phyloP scores from a whole-genome alignment of 306 rosid species.

The Pueraria montana region DNA sequence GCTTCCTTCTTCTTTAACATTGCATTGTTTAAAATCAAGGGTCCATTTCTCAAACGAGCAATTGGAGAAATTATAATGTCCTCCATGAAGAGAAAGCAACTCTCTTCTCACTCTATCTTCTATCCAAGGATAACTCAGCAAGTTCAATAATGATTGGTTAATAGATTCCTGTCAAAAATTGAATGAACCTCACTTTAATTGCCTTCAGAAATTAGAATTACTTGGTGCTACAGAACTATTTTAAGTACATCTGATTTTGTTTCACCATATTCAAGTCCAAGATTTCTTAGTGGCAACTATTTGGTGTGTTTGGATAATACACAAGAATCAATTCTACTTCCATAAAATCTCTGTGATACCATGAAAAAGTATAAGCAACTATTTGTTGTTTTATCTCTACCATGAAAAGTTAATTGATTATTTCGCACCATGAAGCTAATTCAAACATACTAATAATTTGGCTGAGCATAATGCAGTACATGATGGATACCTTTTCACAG shows the following conservation, averaged over 20 bases:
- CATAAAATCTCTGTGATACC: too few relatives aligned
- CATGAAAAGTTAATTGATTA: too few relatives aligned
- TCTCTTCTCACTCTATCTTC: constrained; percentile 70
- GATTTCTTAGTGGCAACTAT: constrained; percentile 16
- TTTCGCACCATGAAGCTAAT: too few relatives aligned
- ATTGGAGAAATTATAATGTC: constrained; percentile 75
- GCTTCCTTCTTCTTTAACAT: constrained; percentile 26
- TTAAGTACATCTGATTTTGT: constrained; percentile 1
- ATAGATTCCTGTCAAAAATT: constrained; percentile 75
- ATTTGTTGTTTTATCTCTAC: too few relatives aligned
- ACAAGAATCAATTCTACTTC: too few relatives aligned
- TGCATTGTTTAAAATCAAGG: constrained; percentile 62
- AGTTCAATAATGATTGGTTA: constrained; percentile 75
- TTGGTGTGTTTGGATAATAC: too few relatives aligned
- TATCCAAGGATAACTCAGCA: constrained; percentile 89
- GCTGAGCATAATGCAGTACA: neutral
- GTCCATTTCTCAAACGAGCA: constrained; percentile 95
- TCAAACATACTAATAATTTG: neutral
- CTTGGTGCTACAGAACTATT: neutral
- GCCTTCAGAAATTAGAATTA: neutral
- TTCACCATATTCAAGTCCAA: neutral
- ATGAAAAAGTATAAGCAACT: too few relatives aligned
- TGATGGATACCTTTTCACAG: constrained; percentile 82
- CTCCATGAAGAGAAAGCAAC: constrained; percentile 76
- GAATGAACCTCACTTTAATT: neutral